These are phyloP conservation scores for Aspergillus conjunctus DNA, from an alignment of 495 filamentous ascomycete genomes.

Conservation along the genomic window DNA sequence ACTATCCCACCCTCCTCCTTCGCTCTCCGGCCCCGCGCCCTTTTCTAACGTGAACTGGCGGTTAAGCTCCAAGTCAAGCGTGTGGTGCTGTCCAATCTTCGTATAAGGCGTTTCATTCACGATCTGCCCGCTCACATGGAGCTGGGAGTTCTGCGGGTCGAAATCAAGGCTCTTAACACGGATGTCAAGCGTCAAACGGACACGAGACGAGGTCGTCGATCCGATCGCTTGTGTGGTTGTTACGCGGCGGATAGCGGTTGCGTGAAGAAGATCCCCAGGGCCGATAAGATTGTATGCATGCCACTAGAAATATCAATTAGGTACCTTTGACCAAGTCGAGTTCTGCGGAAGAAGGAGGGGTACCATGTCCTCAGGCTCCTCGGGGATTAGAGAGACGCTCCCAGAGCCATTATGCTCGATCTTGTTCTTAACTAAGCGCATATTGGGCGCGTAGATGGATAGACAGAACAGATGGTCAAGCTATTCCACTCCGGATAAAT, in stretches of 20 bases:
- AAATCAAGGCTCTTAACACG: constrained; percentile 84
- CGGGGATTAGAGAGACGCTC: constrained; percentile 76
- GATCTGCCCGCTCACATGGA: constrained; percentile 85
- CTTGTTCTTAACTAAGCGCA: constrained; percentile 72
- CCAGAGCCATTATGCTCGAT: constrained; percentile 78
- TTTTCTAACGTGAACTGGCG: constrained; percentile 86
- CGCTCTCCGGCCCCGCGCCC: constrained; percentile 42
- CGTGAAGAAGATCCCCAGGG: constrained; percentile 74
- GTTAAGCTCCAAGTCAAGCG: constrained; percentile 85
- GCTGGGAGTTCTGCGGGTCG: constrained; percentile 76
- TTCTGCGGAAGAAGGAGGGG: constrained; percentile 6
- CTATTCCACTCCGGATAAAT: not conserved
- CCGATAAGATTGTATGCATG: constrained; percentile 95
- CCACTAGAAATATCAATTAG: constrained; percentile 61
- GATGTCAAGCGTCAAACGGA: constrained; percentile 79
- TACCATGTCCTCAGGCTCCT: constrained; percentile 97
- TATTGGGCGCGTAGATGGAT: constrained; percentile 30
- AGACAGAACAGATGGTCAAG: not conserved
- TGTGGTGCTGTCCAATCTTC: constrained; percentile 83
- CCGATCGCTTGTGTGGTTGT: constrained; percentile 70
- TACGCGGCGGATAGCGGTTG: constrained; percentile 81
- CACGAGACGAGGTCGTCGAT: constrained; percentile 69
- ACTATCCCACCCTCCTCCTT: constrained; percentile 82
- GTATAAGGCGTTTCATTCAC: constrained; percentile 81
- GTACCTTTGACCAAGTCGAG: not conserved